Percentiles rank a stretch among this genome's conserved stretches.
Conservation (phyloP, 495 filamentous ascomycete genomes). For the Tuber magnatum region DNA sequence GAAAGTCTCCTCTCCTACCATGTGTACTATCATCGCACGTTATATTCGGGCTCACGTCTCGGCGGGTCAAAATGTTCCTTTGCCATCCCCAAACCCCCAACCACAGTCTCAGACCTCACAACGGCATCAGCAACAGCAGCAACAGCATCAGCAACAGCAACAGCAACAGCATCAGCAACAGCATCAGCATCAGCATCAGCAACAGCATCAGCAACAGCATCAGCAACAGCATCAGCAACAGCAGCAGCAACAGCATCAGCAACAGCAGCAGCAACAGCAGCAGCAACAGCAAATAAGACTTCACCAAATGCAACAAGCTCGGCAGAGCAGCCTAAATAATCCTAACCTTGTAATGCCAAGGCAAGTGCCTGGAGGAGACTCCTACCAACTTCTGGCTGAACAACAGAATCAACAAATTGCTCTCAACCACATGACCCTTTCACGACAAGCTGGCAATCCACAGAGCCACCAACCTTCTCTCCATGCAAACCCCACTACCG, state of each 20-base stretch:
- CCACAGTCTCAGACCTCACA: background rate
- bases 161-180: background rate
- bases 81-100: background rate
- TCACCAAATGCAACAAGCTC: background rate
- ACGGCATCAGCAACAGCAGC: background rate
- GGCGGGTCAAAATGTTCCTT: constrained; percentile 11
- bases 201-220: background rate
- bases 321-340: background rate
- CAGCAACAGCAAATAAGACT: background rate
- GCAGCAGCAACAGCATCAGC: background rate
- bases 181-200: background rate
- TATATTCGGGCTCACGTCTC: constrained; percentile 30
- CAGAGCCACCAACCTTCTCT: background rate
- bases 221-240: background rate
- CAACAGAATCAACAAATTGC: constrained; percentile 1
- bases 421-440: background rate
- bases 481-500: background rate
- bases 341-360: background rate
- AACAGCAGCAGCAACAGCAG: background rate
- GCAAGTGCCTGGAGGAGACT: background rate
- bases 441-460: background rate
- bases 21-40: constrained; percentile 28
- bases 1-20: constrained; percentile 25
- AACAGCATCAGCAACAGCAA: background rate
- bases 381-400: background rate